Base-by-base conservation (phyloP, 2,329 filamentous ascomycete genomes). In the Gaeumannomyces tritici region DNA sequence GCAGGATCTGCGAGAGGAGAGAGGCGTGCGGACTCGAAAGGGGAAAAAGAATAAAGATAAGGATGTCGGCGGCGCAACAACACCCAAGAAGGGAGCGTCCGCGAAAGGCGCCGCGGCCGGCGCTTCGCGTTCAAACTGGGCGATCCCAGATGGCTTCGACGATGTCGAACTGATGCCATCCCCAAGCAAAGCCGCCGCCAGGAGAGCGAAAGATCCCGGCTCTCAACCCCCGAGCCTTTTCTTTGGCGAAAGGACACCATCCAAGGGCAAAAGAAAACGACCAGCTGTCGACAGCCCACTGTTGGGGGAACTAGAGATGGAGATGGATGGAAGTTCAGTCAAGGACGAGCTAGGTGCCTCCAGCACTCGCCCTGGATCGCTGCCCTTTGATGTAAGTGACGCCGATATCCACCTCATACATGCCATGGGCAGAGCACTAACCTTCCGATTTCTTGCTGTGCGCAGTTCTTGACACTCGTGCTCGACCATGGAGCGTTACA, bases 111-210 rank as follows among this genome's bases (percentile, higher is more conserved):
- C n/a, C 18, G 54, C 54, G 54, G 55, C 11, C 4, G 56, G 27
- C 15, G 56, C 11, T 9, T 84, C 33, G 79, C 76, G 66, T 1
- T 73, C 79, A 31, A 85, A 82, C 1, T 83, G 83, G 74, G 79
- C 81, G 1, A 76, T 89, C 60, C 82, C 88, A 1, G 90, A 95
- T 73, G 90, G 90, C 0, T 95, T 95, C 68, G 89, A 93, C 64
- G 85, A 90, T 64, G 77, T 84, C 65, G 83, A 86, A 65, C 77
- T 84, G 62, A 76, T 78, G 9, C 70, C 73, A 6, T 86, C 83
- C 62, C 83, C 83, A 0, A 80, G 74, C 69, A 84, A 83, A 67
- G 77, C 76, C 0, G 76, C 79, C 61, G 73, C 76, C 2, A 61
- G 71, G 69, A 66, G 74, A 66, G 61, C 66, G 67, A 78, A 72